Percentiles rank a stretch among this genome's conserved stretches.
phyloP scores from a whole-genome alignment of 495 filamentous ascomycete genomes.

The Penicillium soppii region DNA sequence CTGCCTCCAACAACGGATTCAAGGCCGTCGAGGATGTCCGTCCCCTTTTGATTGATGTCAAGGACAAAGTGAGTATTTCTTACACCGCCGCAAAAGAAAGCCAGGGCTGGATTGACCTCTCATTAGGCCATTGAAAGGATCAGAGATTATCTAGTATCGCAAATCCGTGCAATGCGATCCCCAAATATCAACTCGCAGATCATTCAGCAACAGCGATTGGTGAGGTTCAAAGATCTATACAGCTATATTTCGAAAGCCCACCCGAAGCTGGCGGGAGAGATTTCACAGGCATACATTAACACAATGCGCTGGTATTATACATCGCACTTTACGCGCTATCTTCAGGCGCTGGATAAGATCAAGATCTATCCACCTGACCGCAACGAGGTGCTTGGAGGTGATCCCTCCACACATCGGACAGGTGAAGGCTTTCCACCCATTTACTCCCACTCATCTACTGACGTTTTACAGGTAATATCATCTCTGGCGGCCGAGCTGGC shows the following conservation, averaged over 20 bases:
- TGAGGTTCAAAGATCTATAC: conserved; percentile 84
- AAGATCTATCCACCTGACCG: conserved; percentile 80
- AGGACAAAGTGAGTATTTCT: conserved; percentile 62
- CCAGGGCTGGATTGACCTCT: conserved; percentile 11
- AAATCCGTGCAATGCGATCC: conserved; percentile 88
- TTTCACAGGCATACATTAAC: conserved; percentile 91
- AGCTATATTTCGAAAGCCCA: conserved; percentile 80
- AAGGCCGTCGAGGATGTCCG: conserved; percentile 81
- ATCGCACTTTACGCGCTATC: conserved; percentile 87
- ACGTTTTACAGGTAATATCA: conserved; percentile 27
- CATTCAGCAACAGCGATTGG: conserved; percentile 86
- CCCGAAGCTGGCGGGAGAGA: conserved; percentile 75
- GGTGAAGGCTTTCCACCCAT: conserved; percentile 23
- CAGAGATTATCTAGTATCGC: conserved; percentile 86
- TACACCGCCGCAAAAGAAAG: no score
- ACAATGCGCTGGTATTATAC: conserved; percentile 99
- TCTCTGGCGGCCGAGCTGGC: conserved; percentile 39
- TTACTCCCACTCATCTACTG: conserved; percentile 2
- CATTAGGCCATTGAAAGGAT: conserved; percentile 86
- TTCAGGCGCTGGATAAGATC: conserved; percentile 77
- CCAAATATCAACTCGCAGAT: conserved; percentile 96
- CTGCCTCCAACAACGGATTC: conserved; percentile 57
- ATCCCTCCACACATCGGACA: conserved; percentile 62
- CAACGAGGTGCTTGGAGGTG: conserved; percentile 78
- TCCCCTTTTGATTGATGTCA: conserved; percentile 79